phyloP scores from a whole-genome alignment of 805 yeast genomes.

The Vanderwaltozyma tropicalis region DNA sequence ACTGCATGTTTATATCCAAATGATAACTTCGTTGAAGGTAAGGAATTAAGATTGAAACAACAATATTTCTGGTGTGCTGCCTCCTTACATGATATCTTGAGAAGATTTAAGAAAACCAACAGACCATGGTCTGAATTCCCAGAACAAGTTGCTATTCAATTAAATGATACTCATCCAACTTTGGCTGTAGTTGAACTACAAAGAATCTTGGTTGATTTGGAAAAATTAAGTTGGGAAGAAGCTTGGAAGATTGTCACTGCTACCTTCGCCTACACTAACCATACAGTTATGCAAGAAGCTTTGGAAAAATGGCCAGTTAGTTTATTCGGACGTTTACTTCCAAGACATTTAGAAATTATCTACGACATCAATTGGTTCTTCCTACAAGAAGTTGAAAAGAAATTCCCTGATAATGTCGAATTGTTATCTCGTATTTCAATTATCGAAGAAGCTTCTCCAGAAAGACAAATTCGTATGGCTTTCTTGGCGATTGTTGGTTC shows the following conservation, averaged over 20 bases:
- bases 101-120: conserved; percentile 74
- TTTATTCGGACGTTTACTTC: conserved; percentile 64
- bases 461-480: conserved; percentile 88
- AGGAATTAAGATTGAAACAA: conserved; percentile 85
- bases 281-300: conserved; percentile 91
- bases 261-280: conserved; percentile 88
- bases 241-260: conserved; percentile 78
- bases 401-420: conserved; percentile 62
- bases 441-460: conserved; percentile 63
- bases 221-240: conserved; percentile 66
- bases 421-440: conserved; percentile 64
- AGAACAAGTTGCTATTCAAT: conserved; percentile 80
- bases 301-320: conserved; percentile 93
- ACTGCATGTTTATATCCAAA: conserved; percentile 91
- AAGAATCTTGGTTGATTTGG: conserved; percentile 75
- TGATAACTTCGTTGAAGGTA: conserved; percentile 85
- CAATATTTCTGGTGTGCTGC: conserved; percentile 97
- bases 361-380: conserved; percentile 76
- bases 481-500: conserved; percentile 83
- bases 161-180: conserved; percentile 93
- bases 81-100: conserved; percentile 78
- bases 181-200: conserved; percentile 83
- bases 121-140: conserved; percentile 76
- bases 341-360: conserved; percentile 84
- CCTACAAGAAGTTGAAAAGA: conserved; percentile 61